A percentile compares a stretch with the other conserved stretches of the same genome.
Conservation (phyloP, 2,329 filamentous ascomycete species). For the Cytospora piceicola region DNA sequence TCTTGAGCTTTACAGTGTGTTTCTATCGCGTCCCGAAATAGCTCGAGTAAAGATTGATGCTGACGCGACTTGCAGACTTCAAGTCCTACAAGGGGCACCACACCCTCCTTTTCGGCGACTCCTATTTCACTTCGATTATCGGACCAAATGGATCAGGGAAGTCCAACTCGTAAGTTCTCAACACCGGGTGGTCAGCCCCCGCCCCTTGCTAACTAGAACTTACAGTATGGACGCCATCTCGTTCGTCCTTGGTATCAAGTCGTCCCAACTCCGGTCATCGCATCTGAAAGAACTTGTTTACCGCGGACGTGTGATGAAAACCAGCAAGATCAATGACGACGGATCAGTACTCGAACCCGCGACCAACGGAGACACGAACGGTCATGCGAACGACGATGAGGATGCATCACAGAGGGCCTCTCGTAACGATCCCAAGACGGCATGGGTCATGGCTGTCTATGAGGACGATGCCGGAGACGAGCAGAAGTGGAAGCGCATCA, state of each 20-base stretch:
- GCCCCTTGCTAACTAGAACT: constrained; percentile 33
- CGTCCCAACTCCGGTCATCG: constrained; percentile 92
- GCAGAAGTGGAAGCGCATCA: constrained; percentile 93
- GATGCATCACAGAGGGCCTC: constrained; percentile 64
- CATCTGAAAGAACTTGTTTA: constrained; percentile 96
- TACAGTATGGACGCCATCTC: constrained; percentile 97
- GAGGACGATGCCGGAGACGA: constrained; percentile 96
- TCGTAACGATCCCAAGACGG: constrained; percentile 86
- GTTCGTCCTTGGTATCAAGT: constrained; percentile 98
- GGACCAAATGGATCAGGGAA: constrained; percentile 99
- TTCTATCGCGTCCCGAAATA: constrained; percentile 7
- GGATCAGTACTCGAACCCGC: constrained; percentile 68
- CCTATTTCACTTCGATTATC: constrained; percentile 98
- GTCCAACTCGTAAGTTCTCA: constrained; percentile 80
- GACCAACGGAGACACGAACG: constrained; percentile 65
- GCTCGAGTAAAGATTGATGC: constrained; percentile 5
- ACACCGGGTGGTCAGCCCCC: background rate
- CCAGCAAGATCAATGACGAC: constrained; percentile 89
- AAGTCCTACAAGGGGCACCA: constrained; percentile 99
- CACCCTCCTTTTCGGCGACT: constrained; percentile 91
- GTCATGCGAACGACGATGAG: constrained; percentile 63
- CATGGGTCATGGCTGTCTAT: constrained; percentile 99
- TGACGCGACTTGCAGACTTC: constrained; percentile 70
- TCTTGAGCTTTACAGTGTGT: constrained; percentile 88
- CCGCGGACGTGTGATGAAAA: constrained; percentile 89